phyloP scores from a whole-genome alignment of 345 rosid species.

The Cardiospermum halicacabum region DNA sequence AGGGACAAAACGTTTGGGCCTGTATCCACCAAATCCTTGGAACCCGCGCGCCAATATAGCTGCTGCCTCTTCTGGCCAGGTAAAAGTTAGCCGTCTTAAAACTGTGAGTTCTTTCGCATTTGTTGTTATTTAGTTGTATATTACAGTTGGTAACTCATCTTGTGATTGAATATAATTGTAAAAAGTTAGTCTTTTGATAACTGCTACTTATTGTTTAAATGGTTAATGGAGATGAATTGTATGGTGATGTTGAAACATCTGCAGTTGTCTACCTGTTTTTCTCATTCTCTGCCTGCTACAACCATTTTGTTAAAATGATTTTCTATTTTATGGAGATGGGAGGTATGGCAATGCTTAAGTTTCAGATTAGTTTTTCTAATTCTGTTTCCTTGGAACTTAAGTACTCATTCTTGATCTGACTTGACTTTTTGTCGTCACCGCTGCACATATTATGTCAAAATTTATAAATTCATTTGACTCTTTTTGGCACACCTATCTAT shows the following conservation, averaged over 20 bases:
- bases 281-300: background rate
- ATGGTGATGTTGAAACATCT: background rate
- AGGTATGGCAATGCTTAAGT: background rate
- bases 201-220: background rate
- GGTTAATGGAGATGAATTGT: background rate
- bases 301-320: background rate
- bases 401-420: background rate
- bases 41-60: constrained; percentile 68
- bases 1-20: no score
- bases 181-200: background rate
- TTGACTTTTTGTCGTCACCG: background rate
- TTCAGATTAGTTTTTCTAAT: background rate
- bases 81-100: constrained; percentile 94
- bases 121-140: background rate
- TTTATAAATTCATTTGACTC: background rate
- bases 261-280: no score
- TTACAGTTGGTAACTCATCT: background rate
- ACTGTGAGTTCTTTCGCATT: constrained; percentile 51
- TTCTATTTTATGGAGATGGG: background rate
- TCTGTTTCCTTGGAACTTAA: background rate
- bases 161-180: background rate
- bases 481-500: no score
- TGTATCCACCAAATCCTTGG: constrained; percentile 52
- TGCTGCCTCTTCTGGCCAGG: constrained; percentile 73
- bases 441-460: background rate